Evolutionary conservation across 257 asterid species (phyloP).

Genomic region (Solanum microdontum): DNA sequence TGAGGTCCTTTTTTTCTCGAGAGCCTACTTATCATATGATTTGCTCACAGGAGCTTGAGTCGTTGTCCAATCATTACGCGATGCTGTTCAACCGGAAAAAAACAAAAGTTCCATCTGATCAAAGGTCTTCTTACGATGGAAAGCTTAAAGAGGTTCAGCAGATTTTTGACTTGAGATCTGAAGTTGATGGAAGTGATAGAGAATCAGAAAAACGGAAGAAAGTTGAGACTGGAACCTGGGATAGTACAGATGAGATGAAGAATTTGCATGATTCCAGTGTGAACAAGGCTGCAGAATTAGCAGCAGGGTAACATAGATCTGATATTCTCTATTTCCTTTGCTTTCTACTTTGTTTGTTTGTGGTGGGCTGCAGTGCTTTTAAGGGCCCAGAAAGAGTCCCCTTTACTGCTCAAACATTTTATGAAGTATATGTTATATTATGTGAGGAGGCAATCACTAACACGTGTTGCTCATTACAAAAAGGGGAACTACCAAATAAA

Average conservation of each 20-base stretch:
- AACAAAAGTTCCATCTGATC: conserved; percentile 71
- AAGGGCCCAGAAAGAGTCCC: not conserved
- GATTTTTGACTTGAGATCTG: conserved; percentile 60
- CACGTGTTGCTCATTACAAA: not conserved
- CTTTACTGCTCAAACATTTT: not conserved
- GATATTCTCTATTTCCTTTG: not conserved
- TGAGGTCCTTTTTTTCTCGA: not conserved
- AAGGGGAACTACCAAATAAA: not conserved
- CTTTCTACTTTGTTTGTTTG: not conserved
- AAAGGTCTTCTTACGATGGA: conserved; percentile 66
- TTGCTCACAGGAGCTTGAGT: conserved; percentile 75
- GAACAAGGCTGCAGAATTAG: conserved; percentile 92
- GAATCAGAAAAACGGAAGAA: conserved; percentile 75
- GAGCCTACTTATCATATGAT: not conserved
- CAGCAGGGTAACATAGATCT: conserved; percentile 55
- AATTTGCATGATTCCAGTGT: conserved; percentile 75
- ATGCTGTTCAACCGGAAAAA: conserved; percentile 73
- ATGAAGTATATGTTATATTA: not conserved
- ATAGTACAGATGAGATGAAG: conserved; percentile 44
- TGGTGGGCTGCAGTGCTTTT: not conserved
- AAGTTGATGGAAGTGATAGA: conserved; percentile 40
- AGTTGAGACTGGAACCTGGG: conserved; percentile 50
- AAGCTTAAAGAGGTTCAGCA: conserved; percentile 78
- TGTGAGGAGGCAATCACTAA: not conserved
- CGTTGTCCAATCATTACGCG: conserved; percentile 75